Percentiles rank a stretch among this genome's conserved stretches.
phyloP scores from a whole-genome alignment of 371 early-diverging fungal genomes.

The Thermomucor indicae-seudaticae region DNA sequence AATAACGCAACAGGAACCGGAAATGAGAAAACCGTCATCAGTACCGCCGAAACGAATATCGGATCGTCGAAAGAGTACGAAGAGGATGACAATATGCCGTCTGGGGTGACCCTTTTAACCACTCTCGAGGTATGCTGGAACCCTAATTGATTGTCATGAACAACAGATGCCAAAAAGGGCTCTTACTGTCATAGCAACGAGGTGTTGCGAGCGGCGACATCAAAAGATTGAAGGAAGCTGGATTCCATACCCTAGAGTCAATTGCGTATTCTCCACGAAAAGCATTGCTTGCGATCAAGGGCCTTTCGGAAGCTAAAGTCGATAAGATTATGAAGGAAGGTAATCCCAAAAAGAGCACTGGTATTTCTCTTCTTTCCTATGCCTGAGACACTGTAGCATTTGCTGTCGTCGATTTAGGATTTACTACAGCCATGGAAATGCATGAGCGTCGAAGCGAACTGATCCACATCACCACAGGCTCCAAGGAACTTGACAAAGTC shows the following conservation, averaged over 20 bases:
- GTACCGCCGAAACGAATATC: too few species aligned
- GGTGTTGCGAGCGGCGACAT: conserved; percentile 85
- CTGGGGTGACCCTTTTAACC: not conserved
- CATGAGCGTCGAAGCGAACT: conserved; percentile 88
- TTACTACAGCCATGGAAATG: conserved; percentile 95
- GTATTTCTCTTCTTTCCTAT: conserved; percentile 5
- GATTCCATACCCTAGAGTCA: conserved; percentile 93
- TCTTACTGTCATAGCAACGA: conserved; percentile 46
- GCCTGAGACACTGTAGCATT: conserved; percentile 51
- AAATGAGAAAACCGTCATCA: too few species aligned
- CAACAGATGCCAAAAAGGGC: not conserved
- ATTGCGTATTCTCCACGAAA: conserved; percentile 97
- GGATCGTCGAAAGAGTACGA: not conserved
- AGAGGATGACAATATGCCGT: not conserved
- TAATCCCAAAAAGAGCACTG: conserved; percentile 13
- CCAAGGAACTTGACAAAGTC: conserved; percentile 92
- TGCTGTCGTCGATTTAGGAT: conserved; percentile 95
- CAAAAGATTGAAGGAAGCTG: conserved; percentile 88
- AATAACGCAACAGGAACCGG: too few species aligned
- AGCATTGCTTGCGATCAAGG: conserved; percentile 88
- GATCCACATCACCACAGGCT: conserved; percentile 93
- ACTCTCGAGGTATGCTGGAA: not conserved
- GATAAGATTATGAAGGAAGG: conserved; percentile 96
- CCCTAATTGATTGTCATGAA: not conserved
- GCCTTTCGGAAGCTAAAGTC: conserved; percentile 97